Evolutionary conservation across 192 early-diverging fungal genomes (phyloP), one percentile per base, ranked within the genome.

Genomic region (Neocallimastix lanati): DNA sequence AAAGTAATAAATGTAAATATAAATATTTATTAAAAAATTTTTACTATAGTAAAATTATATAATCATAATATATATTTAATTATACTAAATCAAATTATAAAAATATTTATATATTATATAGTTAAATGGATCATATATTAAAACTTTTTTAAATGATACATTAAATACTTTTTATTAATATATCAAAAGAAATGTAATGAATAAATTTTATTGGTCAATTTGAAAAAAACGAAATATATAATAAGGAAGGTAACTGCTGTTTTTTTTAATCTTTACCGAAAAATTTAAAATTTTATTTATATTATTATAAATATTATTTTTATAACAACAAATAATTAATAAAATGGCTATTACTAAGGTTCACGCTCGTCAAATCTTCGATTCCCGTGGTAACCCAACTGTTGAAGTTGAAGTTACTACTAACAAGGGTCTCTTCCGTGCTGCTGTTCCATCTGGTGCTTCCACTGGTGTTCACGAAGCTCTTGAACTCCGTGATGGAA

Each of bases 381-480:
- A 99, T 90, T 99, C 97, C 76, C 93, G 97, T 81, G 97, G 97
- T 82, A 98, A 98, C 92, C 97, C 97, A 80, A 99, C 97, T 79
- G 92, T 99, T 79, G 95, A 99, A 87, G 97, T 98, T 58, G 97
- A 99, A 80, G 88, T 99, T 86, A 94, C 93, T 80, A 99, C 97
- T 82, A 88, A 88, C 78, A 91, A 95, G 87, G 96, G 96, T 82
- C 86, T 93, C 78, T 99, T 99, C 93, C 94, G 95, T 80, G 95
- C 96, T 58, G 95, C 93, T 76, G 97, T 99, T 76, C 97, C 97
- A 78, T 97, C 95, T 82, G 97, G 97, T 82, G 97, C 97, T 36
- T 98, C 96, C 77, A 99, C 97, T 77, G 97, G 97, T 85, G 91
- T 99, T 84, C 93, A 99, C 88, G 97, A 99, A 88, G 97, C 97